phyloP scores from a whole-genome alignment of 2,329 filamentous ascomycete genomes.

The Lecanoromycetidae sp. region DNA sequence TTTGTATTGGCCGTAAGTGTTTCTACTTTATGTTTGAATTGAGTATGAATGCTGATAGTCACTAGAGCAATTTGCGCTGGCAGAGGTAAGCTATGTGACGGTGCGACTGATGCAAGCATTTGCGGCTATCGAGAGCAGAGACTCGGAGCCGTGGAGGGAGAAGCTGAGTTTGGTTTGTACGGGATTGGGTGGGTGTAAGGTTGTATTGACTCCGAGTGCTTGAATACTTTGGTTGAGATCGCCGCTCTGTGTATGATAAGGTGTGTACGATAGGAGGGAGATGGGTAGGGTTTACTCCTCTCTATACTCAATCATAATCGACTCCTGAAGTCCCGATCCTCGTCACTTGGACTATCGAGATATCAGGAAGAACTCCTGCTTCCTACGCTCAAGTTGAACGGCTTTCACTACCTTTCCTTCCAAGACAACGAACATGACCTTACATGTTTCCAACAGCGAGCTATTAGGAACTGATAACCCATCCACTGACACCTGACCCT shows the following conservation, averaged over 20 bases:
- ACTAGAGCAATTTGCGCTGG: constrained; percentile 12
- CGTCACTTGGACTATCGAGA: too few relatives aligned
- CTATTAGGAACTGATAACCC: too few relatives aligned
- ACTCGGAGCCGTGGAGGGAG: constrained; percentile 22
- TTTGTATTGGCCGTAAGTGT: constrained; percentile 24
- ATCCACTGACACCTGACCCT: too few relatives aligned
- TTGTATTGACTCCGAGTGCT: neutral
- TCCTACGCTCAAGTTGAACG: too few relatives aligned
- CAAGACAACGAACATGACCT: too few relatives aligned
- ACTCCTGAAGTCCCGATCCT: too few relatives aligned
- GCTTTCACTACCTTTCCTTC: too few relatives aligned
- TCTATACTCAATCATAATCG: too few relatives aligned
- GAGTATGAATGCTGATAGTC: neutral
- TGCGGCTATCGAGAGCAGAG: constrained; percentile 22
- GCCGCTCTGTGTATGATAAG: neutral
- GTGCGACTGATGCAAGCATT: constrained; percentile 11
- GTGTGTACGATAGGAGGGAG: neutral
- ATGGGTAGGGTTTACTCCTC: neutral
- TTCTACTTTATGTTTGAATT: neutral
- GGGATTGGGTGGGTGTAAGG: constrained; percentile 4
- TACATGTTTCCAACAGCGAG: too few relatives aligned
- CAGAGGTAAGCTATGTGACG: constrained; percentile 5
- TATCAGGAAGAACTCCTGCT: too few relatives aligned
- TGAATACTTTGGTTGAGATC: neutral
- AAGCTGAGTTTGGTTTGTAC: neutral